A percentile compares a stretch with the other conserved stretches of the same genome.
These are phyloP conservation scores for Arabidopsis arenosa DNA, from an alignment of 345 rosid genomes.

Conservation along the genomic window DNA sequence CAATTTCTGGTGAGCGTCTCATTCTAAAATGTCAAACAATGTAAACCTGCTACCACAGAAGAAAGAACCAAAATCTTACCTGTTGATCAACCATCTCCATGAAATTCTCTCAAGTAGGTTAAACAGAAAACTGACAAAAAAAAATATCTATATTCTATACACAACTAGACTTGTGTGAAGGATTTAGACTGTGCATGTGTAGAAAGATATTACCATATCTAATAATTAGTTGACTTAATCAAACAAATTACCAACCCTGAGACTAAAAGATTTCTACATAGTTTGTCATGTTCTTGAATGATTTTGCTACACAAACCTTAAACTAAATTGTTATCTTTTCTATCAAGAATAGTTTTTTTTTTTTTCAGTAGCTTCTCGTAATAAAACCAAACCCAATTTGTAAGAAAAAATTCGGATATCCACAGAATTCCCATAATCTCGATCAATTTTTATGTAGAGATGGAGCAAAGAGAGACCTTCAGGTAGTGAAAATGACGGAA, in stretches of 20 bases:
- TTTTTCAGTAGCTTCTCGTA: too few relatives aligned
- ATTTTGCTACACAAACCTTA: background rate
- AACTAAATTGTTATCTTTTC: background rate
- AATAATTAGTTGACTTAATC: slow-evolving; percentile 24
- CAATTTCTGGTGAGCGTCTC: slow-evolving; percentile 60
- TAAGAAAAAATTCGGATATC: too few relatives aligned
- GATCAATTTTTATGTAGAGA: too few relatives aligned
- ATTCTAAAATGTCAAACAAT: slow-evolving; percentile 46
- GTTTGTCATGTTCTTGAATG: slow-evolving; percentile 7
- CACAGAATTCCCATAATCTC: too few relatives aligned
- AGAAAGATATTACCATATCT: background rate
- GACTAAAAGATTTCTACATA: slow-evolving; percentile 6
- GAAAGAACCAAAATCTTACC: slow-evolving; percentile 40
- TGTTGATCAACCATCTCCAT: slow-evolving; percentile 40
- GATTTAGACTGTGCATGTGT: background rate
- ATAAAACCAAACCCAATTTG: too few relatives aligned
- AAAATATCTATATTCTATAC: background rate
- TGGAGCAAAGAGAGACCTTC: background rate
- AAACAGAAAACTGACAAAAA: slow-evolving; percentile 43
- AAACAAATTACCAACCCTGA: slow-evolving; percentile 36
- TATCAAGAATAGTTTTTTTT: too few relatives aligned
- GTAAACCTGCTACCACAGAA: slow-evolving; percentile 57
- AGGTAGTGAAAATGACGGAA: background rate
- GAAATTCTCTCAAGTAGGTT: slow-evolving; percentile 45
- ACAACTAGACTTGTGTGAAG: slow-evolving; percentile 1